A percentile compares a stretch with the other conserved stretches of the same genome.
Evolutionary conservation across 768 basidiomycete genomes (phyloP).

Genomic region (Collybiopsis confluens): DNA sequence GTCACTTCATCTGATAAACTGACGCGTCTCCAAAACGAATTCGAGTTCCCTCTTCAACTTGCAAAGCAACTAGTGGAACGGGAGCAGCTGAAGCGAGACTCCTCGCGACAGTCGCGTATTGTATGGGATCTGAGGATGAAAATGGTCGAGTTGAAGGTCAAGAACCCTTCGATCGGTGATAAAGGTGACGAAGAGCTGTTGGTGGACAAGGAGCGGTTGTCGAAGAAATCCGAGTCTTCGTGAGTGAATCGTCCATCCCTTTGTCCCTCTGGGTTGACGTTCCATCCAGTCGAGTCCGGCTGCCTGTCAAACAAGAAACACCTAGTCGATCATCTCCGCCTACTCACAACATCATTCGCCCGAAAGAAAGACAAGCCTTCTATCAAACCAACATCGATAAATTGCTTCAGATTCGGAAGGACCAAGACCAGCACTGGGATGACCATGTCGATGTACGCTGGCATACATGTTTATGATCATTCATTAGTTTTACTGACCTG

Average conservation of each 20-base stretch:
- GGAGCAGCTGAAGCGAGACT: constrained; percentile 72
- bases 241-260: constrained; percentile 12
- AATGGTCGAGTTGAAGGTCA: constrained; percentile 76
- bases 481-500: not conserved
- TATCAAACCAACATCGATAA: constrained; percentile 63
- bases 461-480: not conserved
- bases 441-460: constrained; percentile 74
- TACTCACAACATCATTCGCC: constrained; percentile 39
- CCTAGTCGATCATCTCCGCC: not conserved
- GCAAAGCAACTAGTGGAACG: constrained; percentile 65
- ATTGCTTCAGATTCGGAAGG: constrained; percentile 59
- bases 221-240: constrained; percentile 51
- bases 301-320: not conserved
- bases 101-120: constrained; percentile 48
- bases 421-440: constrained; percentile 80
- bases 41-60: constrained; percentile 68
- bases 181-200: constrained; percentile 71
- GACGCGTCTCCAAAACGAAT: constrained; percentile 71
- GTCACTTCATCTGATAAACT: constrained; percentile 88
- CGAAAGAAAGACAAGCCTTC: constrained; percentile 58
- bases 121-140: constrained; percentile 80
- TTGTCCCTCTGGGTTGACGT: not conserved
- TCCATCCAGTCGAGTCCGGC: constrained; percentile 2
- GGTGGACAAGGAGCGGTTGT: constrained; percentile 64
- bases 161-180: constrained; percentile 54